Base-by-base conservation (phyloP, 1,284 basidiomycete species). In the Pseudozyma sp. region DNA sequence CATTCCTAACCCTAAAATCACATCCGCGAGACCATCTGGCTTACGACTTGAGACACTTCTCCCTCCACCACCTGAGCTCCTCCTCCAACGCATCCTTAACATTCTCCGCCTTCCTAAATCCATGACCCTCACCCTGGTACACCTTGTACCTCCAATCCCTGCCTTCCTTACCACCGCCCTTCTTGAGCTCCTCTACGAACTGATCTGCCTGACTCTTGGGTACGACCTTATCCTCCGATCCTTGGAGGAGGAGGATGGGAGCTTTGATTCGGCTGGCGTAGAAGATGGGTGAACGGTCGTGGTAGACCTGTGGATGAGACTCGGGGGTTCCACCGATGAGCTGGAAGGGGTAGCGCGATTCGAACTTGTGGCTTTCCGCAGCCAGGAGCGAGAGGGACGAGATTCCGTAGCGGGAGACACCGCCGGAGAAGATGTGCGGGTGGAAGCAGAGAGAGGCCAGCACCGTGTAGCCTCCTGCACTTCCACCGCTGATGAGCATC, bases 361-460 rank as follows among this genome's bases (percentile, higher is more conserved):
- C 88, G 52, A 91, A 91, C 75, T 92, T 92, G 84, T 92, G 91
- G 0, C 89, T 89, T 60, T 88, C 87, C 5, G 60, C 54, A 3
- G 70, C 70, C 6, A 79, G 53, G 2, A 54, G 31, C 6, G 37
- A 9, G 1, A 77, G 56, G 5, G 66, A 56, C 3, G 67, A 68
- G 16, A 79, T 52, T 33, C 77, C 77, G 46, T 70, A 77, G 19
- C 43, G 46, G 2, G 66, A 68, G 10, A 45, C 57, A 4, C 71
- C 78, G 8, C 72, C 72, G 16, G 50, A 34, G 40, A 80, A 80
- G 29, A 67, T 43, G 19, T 9, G 7, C 0, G 79, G 73, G 31
- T 73, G 60, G 24, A 63, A 57, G 39, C 66, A 66, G 5, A 90
- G 82, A 0, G 88, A 85, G 0, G 87, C 86, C 9, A 91, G 86